These are phyloP conservation scores for Zymoseptoria ardabiliae DNA, from an alignment of 2,329 filamentous ascomycete genomes.

Conservation along the genomic window DNA sequence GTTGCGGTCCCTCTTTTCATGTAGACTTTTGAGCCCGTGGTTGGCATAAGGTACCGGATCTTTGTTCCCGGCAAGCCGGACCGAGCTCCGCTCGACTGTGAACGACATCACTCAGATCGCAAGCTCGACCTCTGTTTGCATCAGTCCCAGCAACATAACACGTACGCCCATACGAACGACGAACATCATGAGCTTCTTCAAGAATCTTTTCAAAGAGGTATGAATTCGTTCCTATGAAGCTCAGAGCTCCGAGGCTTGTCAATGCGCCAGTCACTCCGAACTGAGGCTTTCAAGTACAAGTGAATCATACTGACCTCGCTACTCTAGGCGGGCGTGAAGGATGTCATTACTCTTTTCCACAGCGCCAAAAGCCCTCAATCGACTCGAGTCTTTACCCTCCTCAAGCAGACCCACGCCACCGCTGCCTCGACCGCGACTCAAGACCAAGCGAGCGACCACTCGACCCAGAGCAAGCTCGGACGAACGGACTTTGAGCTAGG, in stretches of 20 bases:
- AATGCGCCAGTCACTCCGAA: not conserved
- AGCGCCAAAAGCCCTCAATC: slow-evolving; percentile 68
- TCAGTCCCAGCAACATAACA: not conserved
- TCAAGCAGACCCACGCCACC: slow-evolving; percentile 72
- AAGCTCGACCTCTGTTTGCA: not conserved
- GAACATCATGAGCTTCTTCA: slow-evolving; percentile 36
- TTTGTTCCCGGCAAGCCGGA: not conserved
- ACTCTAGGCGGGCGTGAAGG: slow-evolving; percentile 43
- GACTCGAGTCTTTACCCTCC: slow-evolving; percentile 61
- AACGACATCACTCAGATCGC: not conserved
- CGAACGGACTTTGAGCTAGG: slow-evolving; percentile 70
- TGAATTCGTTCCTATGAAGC: slow-evolving; percentile 4
- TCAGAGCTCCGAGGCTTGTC: not conserved
- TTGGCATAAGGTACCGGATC: not conserved
- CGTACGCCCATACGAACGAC: not conserved
- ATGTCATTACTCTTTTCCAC: slow-evolving; percentile 96
- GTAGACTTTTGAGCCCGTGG: not conserved
- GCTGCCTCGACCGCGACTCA: slow-evolving; percentile 61
- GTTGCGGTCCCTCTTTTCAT: not conserved
- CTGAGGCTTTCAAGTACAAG: not conserved
- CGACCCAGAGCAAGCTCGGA: slow-evolving; percentile 51
- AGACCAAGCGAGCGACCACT: slow-evolving; percentile 65
- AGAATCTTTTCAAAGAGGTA: slow-evolving; percentile 43
- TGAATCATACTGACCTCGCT: slow-evolving; percentile 2
- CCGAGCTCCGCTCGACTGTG: not conserved